These are phyloP conservation scores for Pythium brassicae DNA, from an alignment of 352 stramenopile species.

Conservation along the genomic window DNA sequence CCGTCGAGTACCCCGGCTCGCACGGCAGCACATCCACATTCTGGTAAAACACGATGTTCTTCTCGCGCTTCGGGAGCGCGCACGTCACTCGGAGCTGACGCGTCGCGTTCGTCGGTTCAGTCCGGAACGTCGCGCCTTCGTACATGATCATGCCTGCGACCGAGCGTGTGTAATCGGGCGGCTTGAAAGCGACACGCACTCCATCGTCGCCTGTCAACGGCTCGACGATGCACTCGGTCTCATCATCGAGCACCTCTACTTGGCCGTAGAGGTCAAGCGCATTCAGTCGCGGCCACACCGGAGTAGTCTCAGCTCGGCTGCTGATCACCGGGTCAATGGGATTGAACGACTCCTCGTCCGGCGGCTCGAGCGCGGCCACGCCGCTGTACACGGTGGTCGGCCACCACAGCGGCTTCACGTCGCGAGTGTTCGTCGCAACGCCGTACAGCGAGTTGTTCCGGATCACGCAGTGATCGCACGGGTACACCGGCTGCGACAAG, in stretches of 20 bases:
- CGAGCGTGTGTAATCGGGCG: constrained; percentile 21
- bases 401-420: constrained; percentile 58
- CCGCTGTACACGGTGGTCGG: constrained; percentile 39
- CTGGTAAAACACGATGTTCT: constrained; percentile 25
- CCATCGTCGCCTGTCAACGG: constrained; percentile 7
- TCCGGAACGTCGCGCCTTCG: constrained; percentile 27
- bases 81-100: constrained; percentile 48
- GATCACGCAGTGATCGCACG: constrained; percentile 34
- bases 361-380: constrained; percentile 27
- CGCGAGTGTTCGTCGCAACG: constrained; percentile 52
- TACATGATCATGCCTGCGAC: constrained; percentile 35
- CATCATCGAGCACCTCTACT: constrained; percentile 51
- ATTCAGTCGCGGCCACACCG: constrained; percentile 54
- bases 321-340: constrained; percentile 18
- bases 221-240: constrained; percentile 32
- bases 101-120: constrained; percentile 16
- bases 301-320: constrained; percentile 20
- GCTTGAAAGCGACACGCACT: constrained; percentile 23
- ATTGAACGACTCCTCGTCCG: constrained; percentile 49
- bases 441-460: constrained; percentile 47
- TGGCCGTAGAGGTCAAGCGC: constrained; percentile 58
- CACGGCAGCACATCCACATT: constrained; percentile 34
- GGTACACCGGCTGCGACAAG: constrained; percentile 14
- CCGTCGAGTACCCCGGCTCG: constrained; percentile 36
- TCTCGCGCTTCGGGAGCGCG: constrained; percentile 21